Percentiles rank a stretch among this genome's conserved stretches.
Conservation (phyloP, 306 rosid species). For the Sindora glabra region DNA sequence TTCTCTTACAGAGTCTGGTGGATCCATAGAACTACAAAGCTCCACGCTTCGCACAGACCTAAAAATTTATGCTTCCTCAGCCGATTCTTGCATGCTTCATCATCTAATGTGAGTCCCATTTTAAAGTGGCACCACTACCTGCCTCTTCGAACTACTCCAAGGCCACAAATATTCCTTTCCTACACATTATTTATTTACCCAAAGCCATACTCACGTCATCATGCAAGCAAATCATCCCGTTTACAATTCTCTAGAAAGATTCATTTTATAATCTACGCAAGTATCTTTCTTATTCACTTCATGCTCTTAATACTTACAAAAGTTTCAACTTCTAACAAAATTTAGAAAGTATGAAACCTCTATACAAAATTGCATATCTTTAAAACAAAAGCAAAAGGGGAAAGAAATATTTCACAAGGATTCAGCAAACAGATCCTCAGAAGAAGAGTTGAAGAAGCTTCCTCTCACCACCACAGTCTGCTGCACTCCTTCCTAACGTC, state of each 20-base stretch:
- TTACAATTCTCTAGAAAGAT: background rate
- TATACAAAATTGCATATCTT: too few relatives aligned
- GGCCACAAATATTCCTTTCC: background rate
- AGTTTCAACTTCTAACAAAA: too few relatives aligned
- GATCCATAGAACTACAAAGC: too few relatives aligned
- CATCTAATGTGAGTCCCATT: background rate
- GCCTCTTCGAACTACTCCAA: constrained; percentile 6
- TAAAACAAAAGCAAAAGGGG: too few relatives aligned
- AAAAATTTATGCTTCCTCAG: too few relatives aligned
- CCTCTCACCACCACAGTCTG: constrained; percentile 1
- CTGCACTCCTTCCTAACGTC: constrained; percentile 8
- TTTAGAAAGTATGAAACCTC: too few relatives aligned
- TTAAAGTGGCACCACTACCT: background rate
- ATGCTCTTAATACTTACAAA: background rate
- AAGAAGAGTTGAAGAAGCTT: constrained; percentile 43
- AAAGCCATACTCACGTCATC: background rate
- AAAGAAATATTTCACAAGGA: background rate
- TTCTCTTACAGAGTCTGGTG: too few relatives aligned
- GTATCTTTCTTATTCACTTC: background rate
- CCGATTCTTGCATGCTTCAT: background rate
- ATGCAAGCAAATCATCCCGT: background rate
- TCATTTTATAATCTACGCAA: background rate
- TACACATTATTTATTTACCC: background rate
- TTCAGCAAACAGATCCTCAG: background rate
- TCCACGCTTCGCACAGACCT: too few relatives aligned